A percentile compares a stretch with the other conserved stretches of the same genome.
Evolutionary conservation across 2,329 filamentous ascomycete species (phyloP).

Genomic region (Beauveria sp.): DNA sequence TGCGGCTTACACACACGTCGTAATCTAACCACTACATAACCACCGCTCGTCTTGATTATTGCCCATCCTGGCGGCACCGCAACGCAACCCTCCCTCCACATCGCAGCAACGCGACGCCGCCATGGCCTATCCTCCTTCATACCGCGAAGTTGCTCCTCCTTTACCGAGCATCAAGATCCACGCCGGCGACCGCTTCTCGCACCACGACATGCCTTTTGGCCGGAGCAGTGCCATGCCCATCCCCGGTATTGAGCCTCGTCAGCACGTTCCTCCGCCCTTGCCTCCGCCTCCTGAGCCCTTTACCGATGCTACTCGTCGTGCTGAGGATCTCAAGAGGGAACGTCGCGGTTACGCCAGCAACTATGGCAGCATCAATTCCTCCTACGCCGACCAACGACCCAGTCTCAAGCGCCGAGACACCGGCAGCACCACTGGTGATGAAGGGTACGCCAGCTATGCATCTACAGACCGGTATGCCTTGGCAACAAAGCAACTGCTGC

Average conservation of each 20-base stretch:
- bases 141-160: slow-evolving; percentile 26
- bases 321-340: slow-evolving; percentile 23
- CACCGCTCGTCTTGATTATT: background rate
- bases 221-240: slow-evolving; percentile 35
- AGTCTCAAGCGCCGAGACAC: slow-evolving; percentile 26
- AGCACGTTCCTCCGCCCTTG: slow-evolving; percentile 35
- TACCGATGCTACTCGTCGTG: slow-evolving; percentile 23
- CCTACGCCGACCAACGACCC: slow-evolving; percentile 27
- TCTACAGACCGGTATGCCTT: slow-evolving; percentile 29
- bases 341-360: slow-evolving; percentile 25
- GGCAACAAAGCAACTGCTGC: background rate
- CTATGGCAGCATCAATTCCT: slow-evolving; percentile 34
- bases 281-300: slow-evolving; percentile 37
- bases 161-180: slow-evolving; percentile 32
- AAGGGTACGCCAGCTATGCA: slow-evolving; percentile 37
- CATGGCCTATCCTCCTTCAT: slow-evolving; percentile 32
- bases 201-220: slow-evolving; percentile 26
- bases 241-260: slow-evolving; percentile 27
- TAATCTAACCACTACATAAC: slow-evolving; percentile 5
- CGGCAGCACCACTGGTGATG: slow-evolving; percentile 25
- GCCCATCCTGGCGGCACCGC: background rate
- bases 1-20: slow-evolving; percentile 5
- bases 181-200: slow-evolving; percentile 21
- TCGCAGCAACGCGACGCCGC: background rate
- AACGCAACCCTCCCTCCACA: background rate